Evolutionary conservation across 176 grass and related monocot genomes (phyloP).

Genomic region (Hyparrhenia diplandra): DNA sequence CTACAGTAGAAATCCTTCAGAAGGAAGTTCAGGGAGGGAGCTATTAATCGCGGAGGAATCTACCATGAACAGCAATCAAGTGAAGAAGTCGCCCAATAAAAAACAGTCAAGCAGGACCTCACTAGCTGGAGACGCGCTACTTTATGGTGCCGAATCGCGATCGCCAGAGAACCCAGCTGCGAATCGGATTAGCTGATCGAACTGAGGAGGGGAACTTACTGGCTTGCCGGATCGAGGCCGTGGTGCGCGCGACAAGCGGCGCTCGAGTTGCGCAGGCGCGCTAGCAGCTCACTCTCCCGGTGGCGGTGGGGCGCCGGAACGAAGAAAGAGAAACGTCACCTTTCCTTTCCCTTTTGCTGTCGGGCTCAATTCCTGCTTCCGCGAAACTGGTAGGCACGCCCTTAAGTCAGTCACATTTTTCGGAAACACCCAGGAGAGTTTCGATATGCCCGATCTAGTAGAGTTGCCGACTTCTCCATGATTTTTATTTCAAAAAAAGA

Average conservation of each 20-base stretch:
- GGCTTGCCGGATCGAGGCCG: conserved; percentile 29
- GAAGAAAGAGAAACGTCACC: background rate
- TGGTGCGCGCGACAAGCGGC: conserved; percentile 22
- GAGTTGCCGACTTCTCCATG: background rate
- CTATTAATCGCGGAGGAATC: background rate
- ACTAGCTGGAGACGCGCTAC: background rate
- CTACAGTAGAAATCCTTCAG: background rate
- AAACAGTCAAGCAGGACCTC: background rate
- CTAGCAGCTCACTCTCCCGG: conserved; percentile 35
- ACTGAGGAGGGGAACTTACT: conserved; percentile 20
- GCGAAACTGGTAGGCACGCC: background rate
- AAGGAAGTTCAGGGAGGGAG: background rate
- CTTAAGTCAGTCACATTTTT: background rate
- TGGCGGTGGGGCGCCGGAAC: conserved; percentile 23
- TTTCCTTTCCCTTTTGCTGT: background rate
- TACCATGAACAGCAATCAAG: background rate
- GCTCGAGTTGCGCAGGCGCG: conserved; percentile 26
- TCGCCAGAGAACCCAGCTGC: background rate
- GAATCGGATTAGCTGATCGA: background rate
- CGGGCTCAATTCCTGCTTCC: conserved; percentile 12
- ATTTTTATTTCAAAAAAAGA: no score
- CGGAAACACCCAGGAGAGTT: background rate
- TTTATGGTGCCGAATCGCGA: conserved; percentile 1
- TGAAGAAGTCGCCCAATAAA: conserved; percentile 1
- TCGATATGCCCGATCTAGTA: background rate